These are phyloP conservation scores for Hypoxylon sp. DNA, from an alignment of 2,329 filamentous ascomycete genomes.

Conservation along the genomic window DNA sequence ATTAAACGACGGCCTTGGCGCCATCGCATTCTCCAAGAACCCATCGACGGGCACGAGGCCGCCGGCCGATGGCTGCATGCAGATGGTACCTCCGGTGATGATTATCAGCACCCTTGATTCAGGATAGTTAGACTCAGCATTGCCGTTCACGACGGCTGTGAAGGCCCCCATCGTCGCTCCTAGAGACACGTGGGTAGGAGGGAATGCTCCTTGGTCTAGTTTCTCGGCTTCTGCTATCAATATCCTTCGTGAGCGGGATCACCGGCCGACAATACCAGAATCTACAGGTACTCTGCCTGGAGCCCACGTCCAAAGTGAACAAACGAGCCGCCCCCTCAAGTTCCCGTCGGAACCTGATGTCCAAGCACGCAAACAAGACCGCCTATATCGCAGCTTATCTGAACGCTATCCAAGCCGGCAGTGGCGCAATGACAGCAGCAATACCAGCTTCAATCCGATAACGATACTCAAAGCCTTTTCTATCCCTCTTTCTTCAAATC, in stretches of 20 bases:
- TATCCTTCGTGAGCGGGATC: background rate
- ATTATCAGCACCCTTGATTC: slow-evolving; percentile 90
- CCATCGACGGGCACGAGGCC: slow-evolving; percentile 85
- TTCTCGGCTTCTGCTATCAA: slow-evolving; percentile 2
- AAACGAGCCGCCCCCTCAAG: slow-evolving; percentile 4
- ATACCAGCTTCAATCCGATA: background rate
- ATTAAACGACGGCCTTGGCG: slow-evolving; percentile 87
- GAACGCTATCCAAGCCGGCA: background rate
- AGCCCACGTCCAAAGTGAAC: background rate
- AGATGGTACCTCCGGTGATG: slow-evolving; percentile 92
- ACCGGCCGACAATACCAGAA: background rate
- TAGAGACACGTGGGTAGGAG: background rate
- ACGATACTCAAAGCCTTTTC: background rate
- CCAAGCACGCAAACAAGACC: background rate
- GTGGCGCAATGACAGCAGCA: background rate
- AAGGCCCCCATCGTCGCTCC: slow-evolving; percentile 47
- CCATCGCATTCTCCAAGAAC: slow-evolving; percentile 87
- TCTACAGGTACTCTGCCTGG: background rate
- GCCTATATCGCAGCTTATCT: slow-evolving; percentile 3
- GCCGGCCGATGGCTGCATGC: slow-evolving; percentile 86
- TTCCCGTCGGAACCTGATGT: background rate
- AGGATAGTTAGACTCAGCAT: slow-evolving; percentile 61
- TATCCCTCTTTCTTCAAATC: background rate
- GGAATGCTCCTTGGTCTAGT: background rate
- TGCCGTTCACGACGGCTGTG: slow-evolving; percentile 44